Percentiles rank a stretch among this genome's conserved stretches.
Conservation (phyloP, 345 rosid genomes). For the Eutrema heterophyllum region DNA sequence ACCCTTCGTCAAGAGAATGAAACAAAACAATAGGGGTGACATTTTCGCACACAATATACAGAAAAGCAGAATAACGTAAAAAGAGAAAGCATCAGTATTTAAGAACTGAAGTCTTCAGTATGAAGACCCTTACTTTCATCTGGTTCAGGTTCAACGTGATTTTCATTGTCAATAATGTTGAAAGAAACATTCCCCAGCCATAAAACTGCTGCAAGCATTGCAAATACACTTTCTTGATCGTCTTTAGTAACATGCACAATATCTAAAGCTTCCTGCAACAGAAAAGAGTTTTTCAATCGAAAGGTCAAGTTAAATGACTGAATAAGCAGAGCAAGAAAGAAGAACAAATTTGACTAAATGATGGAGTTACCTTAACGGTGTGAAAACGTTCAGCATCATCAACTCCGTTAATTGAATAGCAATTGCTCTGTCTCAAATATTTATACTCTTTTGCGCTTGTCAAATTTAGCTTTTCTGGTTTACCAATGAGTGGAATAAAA, state of each 20-base stretch:
- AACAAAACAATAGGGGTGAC: slow-evolving; percentile 7
- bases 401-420: slow-evolving; percentile 67
- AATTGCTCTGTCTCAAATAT: slow-evolving; percentile 82
- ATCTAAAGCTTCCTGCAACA: slow-evolving; percentile 83
- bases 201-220: slow-evolving; percentile 93
- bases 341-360: not conserved
- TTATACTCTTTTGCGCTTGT: slow-evolving; percentile 66
- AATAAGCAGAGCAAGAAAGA: not conserved
- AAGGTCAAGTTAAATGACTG: not conserved
- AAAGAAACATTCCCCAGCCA: slow-evolving; percentile 93
- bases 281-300: slow-evolving; percentile 9
- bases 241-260: slow-evolving; percentile 87
- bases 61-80: not conserved
- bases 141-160: slow-evolving; percentile 68
- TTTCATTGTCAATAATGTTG: slow-evolving; percentile 73
- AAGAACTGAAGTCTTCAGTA: not conserved
- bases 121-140: slow-evolving; percentile 69
- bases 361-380: slow-evolving; percentile 50
- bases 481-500: slow-evolving; percentile 6
- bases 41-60: not conserved
- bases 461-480: slow-evolving; percentile 77
- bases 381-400: slow-evolving; percentile 74
- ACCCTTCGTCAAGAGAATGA: not conserved
- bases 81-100: not conserved
- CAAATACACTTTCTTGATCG: slow-evolving; percentile 91